phyloP scores from a whole-genome alignment of 352 stramenopile genomes.

The Phytophthora cryptogea region DNA sequence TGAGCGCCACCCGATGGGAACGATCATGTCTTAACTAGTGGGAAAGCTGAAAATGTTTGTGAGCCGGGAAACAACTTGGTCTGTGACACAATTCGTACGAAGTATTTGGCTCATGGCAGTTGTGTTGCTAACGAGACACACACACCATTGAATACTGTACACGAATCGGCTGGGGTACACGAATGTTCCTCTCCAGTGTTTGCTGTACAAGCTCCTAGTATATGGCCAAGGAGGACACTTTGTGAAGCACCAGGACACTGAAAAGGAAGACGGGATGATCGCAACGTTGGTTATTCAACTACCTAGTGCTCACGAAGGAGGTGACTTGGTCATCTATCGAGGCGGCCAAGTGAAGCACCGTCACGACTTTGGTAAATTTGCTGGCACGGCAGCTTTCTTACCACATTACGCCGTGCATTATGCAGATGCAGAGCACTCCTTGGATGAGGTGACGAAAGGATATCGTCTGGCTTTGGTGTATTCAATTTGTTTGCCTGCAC shows the following conservation, averaged over 20 bases:
- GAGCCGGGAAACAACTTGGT: no score
- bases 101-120: no score
- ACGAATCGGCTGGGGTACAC: constrained; percentile 16
- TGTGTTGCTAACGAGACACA: no score
- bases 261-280: constrained; percentile 57
- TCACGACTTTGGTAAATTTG: constrained; percentile 20
- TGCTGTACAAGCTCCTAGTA: constrained; percentile 51
- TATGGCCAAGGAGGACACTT: constrained; percentile 49
- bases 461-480: constrained; percentile 26
- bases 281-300: constrained; percentile 46
- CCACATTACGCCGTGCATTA: constrained; percentile 27
- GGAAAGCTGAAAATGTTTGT: no score
- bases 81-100: no score
- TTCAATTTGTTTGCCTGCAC: constrained; percentile 13
- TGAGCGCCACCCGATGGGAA: neutral
- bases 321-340: neutral
- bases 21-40: neutral
- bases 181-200: constrained; percentile 11
- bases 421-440: constrained; percentile 20
- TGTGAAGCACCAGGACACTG: constrained; percentile 46
- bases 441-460: constrained; percentile 23
- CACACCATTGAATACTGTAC: no score
- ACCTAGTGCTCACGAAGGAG: constrained; percentile 20
- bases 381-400: constrained; percentile 9
- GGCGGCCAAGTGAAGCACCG: neutral